Base-by-base conservation (phyloP, 2,329 filamentous ascomycete genomes). In the Calonectria pseudoreteaudii region DNA sequence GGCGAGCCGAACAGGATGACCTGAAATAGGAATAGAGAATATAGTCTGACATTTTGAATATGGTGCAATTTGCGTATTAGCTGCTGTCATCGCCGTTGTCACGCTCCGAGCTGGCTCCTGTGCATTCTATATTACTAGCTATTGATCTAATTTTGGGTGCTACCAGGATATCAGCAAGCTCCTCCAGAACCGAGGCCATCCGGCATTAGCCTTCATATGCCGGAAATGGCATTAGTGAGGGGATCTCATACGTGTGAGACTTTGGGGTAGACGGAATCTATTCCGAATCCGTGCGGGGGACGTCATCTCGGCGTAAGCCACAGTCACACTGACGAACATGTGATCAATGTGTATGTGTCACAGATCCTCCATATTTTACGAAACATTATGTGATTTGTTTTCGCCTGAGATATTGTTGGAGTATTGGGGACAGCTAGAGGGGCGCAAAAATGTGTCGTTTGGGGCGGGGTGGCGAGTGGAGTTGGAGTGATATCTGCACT, bases 1-100 rank as follows among this genome's bases (percentile, higher is more conserved):
- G 84, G 16, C 91, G 89, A 0, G 88, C 90, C 1, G 90, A 90
- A 83, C 91, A 93, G 20, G 90, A 92, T 62, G 91, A 93, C 75
- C 90, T 87, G 83, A 90, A 92, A 84, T 92, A 93, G 74, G 87
- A 89, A 84, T 93, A 88, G 13, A 93, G 87, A 1, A 82, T 85
- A 78, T 84, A 86, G 2, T 77, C 72, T 0, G 77, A 28, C 81
- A 83, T 36, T 75, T 58, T 11, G 16, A 41, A 6, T 38, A 62
- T 62, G 34, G 38, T 62, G 56, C 56, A 44, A 62, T 62, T 41
- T 23, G 16, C 14, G 56, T 26, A 41, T 28, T 18, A 26, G 16
- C 34, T 60, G 34, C 41, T 41, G 56, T 62, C 34, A 62, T 26
- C 13, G 18, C 56, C 34, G n/a, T n/a, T 60, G 34, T 28, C 30